Evolutionary conservation across 345 rosid genomes (phyloP).

Genomic region (Trapa bicornis): DNA sequence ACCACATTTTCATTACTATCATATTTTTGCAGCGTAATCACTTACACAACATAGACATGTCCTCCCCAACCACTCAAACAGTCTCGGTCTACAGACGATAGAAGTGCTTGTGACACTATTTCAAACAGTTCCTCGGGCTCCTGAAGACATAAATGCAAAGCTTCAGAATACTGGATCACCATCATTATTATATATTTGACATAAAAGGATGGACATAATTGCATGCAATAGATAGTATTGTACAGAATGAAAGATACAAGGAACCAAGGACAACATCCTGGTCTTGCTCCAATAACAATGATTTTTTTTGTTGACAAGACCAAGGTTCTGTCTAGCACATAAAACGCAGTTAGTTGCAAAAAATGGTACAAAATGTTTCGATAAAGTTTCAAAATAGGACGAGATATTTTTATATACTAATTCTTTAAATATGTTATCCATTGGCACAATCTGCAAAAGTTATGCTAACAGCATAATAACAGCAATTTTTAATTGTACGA

Average conservation of each 20-base stretch:
- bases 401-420: too few relatives aligned
- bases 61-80: conserved; percentile 99
- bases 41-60: conserved; percentile 92
- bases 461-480: too few relatives aligned
- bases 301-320: too few relatives aligned
- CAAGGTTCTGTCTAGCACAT: neutral
- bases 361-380: too few relatives aligned
- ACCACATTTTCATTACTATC: neutral
- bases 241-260: too few relatives aligned
- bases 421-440: too few relatives aligned
- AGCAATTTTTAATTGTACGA: too few relatives aligned
- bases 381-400: too few relatives aligned
- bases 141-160: conserved; percentile 22
- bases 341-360: too few relatives aligned
- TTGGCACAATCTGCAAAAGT: too few relatives aligned
- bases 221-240: too few relatives aligned
- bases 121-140: conserved; percentile 86
- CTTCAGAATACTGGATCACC: neutral
- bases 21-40: neutral
- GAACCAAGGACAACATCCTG: neutral
- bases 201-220: too few relatives aligned
- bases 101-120: conserved; percentile 77
- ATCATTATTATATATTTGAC: neutral
- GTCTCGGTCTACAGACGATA: conserved; percentile 87
- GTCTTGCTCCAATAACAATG: neutral